These are phyloP conservation scores for Diaporthe citriasiana DNA, from an alignment of 2,329 filamentous ascomycete genomes.

Conservation along the genomic window DNA sequence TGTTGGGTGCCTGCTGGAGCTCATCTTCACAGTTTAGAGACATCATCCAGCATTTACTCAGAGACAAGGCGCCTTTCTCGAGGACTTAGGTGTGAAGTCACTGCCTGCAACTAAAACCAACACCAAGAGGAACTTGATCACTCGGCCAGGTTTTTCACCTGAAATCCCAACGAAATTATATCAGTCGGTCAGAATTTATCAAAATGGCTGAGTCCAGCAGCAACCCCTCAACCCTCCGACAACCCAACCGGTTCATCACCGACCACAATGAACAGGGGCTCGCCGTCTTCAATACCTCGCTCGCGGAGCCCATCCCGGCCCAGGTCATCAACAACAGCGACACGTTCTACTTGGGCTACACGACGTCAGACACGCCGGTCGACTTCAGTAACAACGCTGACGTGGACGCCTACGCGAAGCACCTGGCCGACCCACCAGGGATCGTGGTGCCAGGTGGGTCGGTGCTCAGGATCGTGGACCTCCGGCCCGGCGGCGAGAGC, in stretches of 20 bases:
- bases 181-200: neutral
- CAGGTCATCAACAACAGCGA: slow-evolving; percentile 54
- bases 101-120: neutral
- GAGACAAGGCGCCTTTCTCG: neutral
- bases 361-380: slow-evolving; percentile 62
- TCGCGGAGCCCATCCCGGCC: slow-evolving; percentile 46
- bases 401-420: slow-evolving; percentile 59
- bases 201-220: slow-evolving; percentile 34
- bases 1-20: neutral
- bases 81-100: neutral
- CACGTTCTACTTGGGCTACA: slow-evolving; percentile 53
- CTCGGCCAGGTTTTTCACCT: neutral
- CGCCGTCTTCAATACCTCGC: slow-evolving; percentile 52
- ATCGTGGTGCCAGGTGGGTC: slow-evolving; percentile 61
- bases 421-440: slow-evolving; percentile 61
- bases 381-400: slow-evolving; percentile 61
- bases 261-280: slow-evolving; percentile 52
- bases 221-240: slow-evolving; percentile 30
- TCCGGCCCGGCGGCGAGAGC: slow-evolving; percentile 55
- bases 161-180: neutral
- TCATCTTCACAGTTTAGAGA: neutral
- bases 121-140: neutral
- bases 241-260: slow-evolving; percentile 50
- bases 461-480: slow-evolving; percentile 61
- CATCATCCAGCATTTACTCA: neutral